Evolutionary conservation across 2,329 filamentous ascomycete species (phyloP), one percentile per base, ranked within the genome.

Genomic region (Penicillium olsonii): DNA sequence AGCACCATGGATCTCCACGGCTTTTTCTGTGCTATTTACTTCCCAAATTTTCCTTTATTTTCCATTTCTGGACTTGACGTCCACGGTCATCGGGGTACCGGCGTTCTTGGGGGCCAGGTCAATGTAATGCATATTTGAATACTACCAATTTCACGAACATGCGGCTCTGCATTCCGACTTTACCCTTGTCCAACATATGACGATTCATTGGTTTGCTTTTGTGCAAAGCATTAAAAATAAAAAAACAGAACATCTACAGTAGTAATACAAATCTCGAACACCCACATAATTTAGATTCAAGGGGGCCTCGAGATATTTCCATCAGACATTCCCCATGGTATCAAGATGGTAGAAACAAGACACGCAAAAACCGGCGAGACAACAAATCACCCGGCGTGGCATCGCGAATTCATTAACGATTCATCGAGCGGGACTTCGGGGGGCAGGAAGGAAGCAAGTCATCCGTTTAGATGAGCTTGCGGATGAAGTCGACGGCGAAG

Each of bases 401-500:
- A 49, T 34, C 31, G 42, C 44, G 40, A 47, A 35, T 42, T 52
- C 34, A 42, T 50, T 35, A 47, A 29, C 26, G 43, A 45, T 27
- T 42, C 37, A 52, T 48, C 44, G 27, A 45, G 19, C 48, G 39
- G 39, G 31, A 42, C 15, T 34, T 24, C 19, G 9, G 42, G 47
- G 31, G 44, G 42, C 24, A 18, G 37, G 29, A 31, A 26, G 40
- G 31, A 42, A 45, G 9, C 37, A 38, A 29, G 18, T 35, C 54
- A 42, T 42, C 31, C 46, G 42, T 59, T 70, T 70, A 78, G 42
- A 78, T 69, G 50, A 78, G 67, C 60, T 73, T 77, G 57, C 69
- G 69, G 46, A 75, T 70, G 59, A 76, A 77, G 51, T 78, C 74
- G 48, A 79, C 65, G 43, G 75, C 74, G 61, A 78, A 78, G 42